Evolutionary conservation across 768 basidiomycete species (phyloP), one percentile per base, ranked within the genome.

Genomic region (Suillus subaureus): DNA sequence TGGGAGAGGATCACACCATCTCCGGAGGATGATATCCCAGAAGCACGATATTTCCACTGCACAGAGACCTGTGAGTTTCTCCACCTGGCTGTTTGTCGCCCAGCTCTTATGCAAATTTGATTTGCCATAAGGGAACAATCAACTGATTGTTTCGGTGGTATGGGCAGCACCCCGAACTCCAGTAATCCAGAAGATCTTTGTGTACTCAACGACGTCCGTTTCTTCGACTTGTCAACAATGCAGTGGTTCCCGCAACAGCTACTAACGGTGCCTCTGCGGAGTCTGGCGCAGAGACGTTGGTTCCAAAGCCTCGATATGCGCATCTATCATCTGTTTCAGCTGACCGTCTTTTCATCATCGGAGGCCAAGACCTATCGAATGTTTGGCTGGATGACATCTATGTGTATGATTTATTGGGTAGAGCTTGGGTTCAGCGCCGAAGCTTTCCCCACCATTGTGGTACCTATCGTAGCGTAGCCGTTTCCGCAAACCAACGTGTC

Each of bases 311-410:
- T 28, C 89, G 97, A 68, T 99, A 99, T 74, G 97, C 97, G 13
- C 97, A 99, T 75, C 84, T 99, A 13, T 96, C 94, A 16, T 89
- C 94, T 2, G 85, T 98, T 51, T 91, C 93, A 13, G 84, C 90
- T 21, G 89, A 92, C 77, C 84, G 89, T 43, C 84, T 99, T 40
- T 91, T 96, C 75, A 85, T 99, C 71, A 94, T 97, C 60, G 97
- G 97, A 6, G 97, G 97, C 0, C 97, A 99, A 74, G 95, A 99
- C 75, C 86, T 97, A 67, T 87, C 87, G 70, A 97, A 97, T 72
- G 90, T 90, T 57, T 98, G 96, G 92, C 83, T 97, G 31, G 93
- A 98, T 77, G 95, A 98, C 68, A 86, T 97, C 63, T 91, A 93
- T 74, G 91, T 97, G 8, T 96, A 90, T 68, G 95, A 98, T 74